A percentile compares a stretch with the other conserved stretches of the same genome.
Evolutionary conservation across 2,329 filamentous ascomycete genomes (phyloP).

Genomic region (Trichoderma sp.): DNA sequence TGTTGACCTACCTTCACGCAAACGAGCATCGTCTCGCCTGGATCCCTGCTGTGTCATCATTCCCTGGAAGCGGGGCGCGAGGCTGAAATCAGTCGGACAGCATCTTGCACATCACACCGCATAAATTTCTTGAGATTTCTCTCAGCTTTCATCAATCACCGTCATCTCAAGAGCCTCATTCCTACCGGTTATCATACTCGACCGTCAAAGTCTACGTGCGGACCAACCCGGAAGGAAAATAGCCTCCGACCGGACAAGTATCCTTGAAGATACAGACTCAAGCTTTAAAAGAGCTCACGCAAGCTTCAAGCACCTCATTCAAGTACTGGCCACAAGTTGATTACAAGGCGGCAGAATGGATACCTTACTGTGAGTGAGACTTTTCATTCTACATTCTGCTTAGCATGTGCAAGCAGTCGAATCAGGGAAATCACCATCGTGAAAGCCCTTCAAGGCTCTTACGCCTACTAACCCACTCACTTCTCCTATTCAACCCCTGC

Average conservation of each 20-base stretch:
- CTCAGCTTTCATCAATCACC: not conserved
- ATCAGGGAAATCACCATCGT: not conserved
- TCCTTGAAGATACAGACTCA: not conserved
- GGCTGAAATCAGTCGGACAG: constrained; percentile 17
- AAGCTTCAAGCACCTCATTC: not conserved
- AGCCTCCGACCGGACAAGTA: not conserved
- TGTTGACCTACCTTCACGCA: not conserved
- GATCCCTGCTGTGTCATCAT: constrained; percentile 17
- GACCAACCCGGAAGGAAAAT: no score
- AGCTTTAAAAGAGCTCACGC: not conserved
- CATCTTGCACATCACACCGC: constrained; percentile 22
- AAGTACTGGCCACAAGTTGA: not conserved
- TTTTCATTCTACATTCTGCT: not conserved
- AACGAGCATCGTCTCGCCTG: not conserved
- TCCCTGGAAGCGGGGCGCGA: constrained; percentile 15
- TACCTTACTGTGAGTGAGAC: constrained; percentile 38
- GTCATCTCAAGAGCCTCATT: not conserved
- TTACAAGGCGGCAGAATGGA: constrained; percentile 34
- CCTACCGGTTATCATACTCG: not conserved
- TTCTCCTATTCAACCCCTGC: constrained; percentile 3
- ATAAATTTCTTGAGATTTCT: constrained; percentile 1
- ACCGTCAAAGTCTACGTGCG: not conserved
- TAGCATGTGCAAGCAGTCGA: not conserved
- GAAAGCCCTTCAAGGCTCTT: not conserved
- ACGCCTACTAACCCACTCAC: not conserved